A percentile compares a stretch with the other conserved stretches of the same genome.
Conservation (phyloP, 1,284 basidiomycete genomes). For the Sanghuangporus baumii region DNA sequence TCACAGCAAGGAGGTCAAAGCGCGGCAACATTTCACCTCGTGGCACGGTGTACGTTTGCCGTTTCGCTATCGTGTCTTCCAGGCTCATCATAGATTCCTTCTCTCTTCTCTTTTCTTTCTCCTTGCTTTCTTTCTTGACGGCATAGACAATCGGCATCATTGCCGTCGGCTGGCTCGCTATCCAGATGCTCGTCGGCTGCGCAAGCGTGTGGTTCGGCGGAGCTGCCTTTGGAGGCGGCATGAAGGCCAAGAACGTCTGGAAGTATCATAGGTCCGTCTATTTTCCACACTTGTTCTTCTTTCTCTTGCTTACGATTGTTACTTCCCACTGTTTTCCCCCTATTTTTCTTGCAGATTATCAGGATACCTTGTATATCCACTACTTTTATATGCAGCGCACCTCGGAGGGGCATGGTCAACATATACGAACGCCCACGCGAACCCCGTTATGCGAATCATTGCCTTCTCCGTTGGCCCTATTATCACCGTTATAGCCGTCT, state of each 20-base stretch:
- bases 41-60: slow-evolving; percentile 59
- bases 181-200: slow-evolving; percentile 52
- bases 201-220: slow-evolving; percentile 68
- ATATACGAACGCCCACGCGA: slow-evolving; percentile 41
- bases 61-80: not conserved
- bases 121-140: slow-evolving; percentile 6
- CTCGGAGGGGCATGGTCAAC: slow-evolving; percentile 61
- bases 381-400: slow-evolving; percentile 50
- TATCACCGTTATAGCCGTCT: slow-evolving; percentile 34
- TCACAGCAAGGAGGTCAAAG: slow-evolving; percentile 46
- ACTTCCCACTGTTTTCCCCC: not conserved
- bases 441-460: slow-evolving; percentile 37
- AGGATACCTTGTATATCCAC: slow-evolving; percentile 56
- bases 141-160: slow-evolving; percentile 50
- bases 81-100: not conserved
- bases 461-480: slow-evolving; percentile 52
- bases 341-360: slow-evolving; percentile 39
- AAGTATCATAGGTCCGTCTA: slow-evolving; percentile 62
- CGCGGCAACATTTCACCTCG: slow-evolving; percentile 48
- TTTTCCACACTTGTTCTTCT: not conserved
- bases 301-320: slow-evolving; percentile 1
- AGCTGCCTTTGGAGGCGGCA: slow-evolving; percentile 55
- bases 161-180: slow-evolving; percentile 46
- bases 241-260: slow-evolving; percentile 64
- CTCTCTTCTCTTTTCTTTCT: not conserved